Evolutionary conservation across 2,329 filamentous ascomycete species (phyloP).

Genomic region (Orbilia javanica): DNA sequence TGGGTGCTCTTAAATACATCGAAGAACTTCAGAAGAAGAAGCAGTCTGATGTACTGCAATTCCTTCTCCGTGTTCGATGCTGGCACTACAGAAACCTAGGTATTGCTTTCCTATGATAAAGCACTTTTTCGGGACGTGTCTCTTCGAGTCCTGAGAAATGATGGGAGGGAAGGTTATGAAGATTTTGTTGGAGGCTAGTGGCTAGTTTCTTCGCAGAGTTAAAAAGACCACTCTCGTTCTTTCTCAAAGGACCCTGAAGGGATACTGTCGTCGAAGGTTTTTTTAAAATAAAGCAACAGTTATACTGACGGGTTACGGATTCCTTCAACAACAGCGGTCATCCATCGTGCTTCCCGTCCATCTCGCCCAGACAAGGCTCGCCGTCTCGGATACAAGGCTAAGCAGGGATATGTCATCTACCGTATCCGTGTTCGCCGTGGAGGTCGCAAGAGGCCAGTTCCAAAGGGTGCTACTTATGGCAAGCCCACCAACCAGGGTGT

Average conservation of each 20-base stretch:
- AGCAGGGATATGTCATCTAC: conserved; percentile 99
- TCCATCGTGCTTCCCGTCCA: conserved; percentile 98
- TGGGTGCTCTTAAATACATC: conserved; percentile 99
- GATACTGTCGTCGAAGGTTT: conserved; percentile 13
- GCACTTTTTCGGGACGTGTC: conserved; percentile 64
- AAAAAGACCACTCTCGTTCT: conserved; percentile 63
- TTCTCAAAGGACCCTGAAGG: conserved; percentile 6
- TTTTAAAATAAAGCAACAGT: conserved; percentile 9
- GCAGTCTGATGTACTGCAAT: conserved; percentile 99
- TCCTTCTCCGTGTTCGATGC: conserved; percentile 99
- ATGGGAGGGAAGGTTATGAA: conserved; percentile 71
- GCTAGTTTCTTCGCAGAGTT: not conserved
- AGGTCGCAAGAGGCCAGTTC: conserved; percentile 95
- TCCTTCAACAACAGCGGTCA: conserved; percentile 92
- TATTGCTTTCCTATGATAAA: conserved; percentile 60
- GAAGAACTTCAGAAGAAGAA: conserved; percentile 99
- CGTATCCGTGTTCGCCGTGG: conserved; percentile 97
- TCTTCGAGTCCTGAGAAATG: conserved; percentile 66
- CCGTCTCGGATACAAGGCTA: conserved; percentile 99
- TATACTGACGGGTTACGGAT: conserved; percentile 64
- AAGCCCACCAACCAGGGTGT: conserved; percentile 99
- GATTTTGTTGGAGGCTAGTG: not conserved
- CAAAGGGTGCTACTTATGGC: conserved; percentile 99
- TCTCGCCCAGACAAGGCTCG: conserved; percentile 99
- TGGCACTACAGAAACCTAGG: conserved; percentile 77